Conservation (phyloP, 1,284 basidiomycete species). For the Rhodotorula sp. region DNA sequence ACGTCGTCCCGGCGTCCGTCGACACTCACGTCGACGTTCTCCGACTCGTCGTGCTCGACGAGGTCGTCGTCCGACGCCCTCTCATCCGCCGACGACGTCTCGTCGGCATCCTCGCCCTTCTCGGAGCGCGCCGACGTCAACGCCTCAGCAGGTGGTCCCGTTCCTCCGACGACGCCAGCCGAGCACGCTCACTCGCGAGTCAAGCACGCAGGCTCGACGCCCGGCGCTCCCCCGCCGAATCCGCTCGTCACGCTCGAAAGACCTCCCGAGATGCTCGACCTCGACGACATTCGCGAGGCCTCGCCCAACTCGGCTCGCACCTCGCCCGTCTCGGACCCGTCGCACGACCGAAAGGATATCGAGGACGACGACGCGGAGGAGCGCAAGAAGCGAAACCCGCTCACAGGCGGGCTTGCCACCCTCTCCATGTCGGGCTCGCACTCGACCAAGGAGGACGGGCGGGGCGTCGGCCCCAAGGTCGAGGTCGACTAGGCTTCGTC, state of each 20-base stretch:
- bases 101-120: not conserved
- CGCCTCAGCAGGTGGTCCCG: not conserved
- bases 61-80: conserved; percentile 13
- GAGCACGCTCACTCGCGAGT: conserved; percentile 8
- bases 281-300: not conserved
- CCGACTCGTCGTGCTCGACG: not conserved
- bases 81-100: not conserved
- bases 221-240: conserved; percentile 20
- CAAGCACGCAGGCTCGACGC: conserved; percentile 27
- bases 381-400: conserved; percentile 1
- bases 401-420: not conserved
- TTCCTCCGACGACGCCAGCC: not conserved
- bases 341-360: not conserved
- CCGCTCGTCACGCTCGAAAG: conserved; percentile 6
- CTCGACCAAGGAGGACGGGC: not conserved
- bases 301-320: not conserved
- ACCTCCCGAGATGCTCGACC: not conserved
- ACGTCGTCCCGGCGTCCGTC: not conserved
- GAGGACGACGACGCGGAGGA: not conserved
- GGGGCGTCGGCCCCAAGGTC: not conserved
- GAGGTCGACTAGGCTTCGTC: conserved; percentile 2
- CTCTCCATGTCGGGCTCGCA: not conserved
- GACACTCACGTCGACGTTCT: conserved; percentile 16
- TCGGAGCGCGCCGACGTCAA: not conserved
- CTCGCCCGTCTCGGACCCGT: not conserved